Percentiles rank a stretch among this genome's conserved stretches.
Conservation (phyloP, 306 rosid genomes). For the Fragaria ananassa region DNA sequence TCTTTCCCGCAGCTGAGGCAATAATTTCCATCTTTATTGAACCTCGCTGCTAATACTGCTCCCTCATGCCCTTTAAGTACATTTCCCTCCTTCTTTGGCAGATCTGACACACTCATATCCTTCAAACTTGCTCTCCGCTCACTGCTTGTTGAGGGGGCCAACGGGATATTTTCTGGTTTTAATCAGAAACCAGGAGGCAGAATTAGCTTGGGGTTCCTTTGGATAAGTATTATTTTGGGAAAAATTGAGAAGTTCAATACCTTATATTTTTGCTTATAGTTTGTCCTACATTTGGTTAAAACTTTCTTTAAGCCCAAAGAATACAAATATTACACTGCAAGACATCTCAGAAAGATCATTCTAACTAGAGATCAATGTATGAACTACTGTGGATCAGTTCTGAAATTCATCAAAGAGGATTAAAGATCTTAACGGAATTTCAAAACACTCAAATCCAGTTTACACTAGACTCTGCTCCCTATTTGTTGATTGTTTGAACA, state of each 20-base stretch:
- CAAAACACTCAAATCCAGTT: neutral
- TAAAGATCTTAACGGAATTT: neutral
- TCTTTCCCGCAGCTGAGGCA: conserved; percentile 83
- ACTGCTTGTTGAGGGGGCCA: neutral
- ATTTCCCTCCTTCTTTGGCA: conserved; percentile 55
- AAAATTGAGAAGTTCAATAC: neutral
- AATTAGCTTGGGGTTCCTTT: neutral
- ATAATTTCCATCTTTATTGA: conserved; percentile 75
- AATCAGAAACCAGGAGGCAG: neutral
- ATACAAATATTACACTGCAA: neutral
- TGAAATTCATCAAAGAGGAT: neutral
- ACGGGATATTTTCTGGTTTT: neutral
- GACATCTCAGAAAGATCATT: neutral
- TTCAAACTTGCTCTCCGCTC: neutral
- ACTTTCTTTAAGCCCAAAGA: neutral
- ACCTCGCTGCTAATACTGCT: conserved; percentile 69
- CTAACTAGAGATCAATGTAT: neutral
- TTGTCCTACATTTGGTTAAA: neutral
- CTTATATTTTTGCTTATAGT: neutral
- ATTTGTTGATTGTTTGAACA: neutral
- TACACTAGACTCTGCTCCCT: neutral
- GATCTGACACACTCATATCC: conserved; percentile 50
- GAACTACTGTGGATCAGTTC: neutral
- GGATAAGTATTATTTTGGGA: neutral
- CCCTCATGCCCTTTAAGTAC: conserved; percentile 85